These are phyloP conservation scores for Avena sativa DNA, from an alignment of 176 grass and related monocot species.

Conservation along the genomic window DNA sequence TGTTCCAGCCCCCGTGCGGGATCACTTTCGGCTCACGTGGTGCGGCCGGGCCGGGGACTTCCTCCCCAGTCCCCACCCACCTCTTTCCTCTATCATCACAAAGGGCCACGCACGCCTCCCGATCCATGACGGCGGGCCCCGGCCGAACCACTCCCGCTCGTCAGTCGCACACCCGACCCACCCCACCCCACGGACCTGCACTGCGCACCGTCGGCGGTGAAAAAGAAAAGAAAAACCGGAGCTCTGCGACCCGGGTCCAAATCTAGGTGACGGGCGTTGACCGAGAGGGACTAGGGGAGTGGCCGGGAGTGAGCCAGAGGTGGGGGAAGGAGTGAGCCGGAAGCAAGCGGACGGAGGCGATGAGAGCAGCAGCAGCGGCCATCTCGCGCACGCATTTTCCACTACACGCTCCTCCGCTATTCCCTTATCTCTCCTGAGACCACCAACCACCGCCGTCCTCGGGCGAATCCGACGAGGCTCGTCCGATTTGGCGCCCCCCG, in stretches of 20 bases:
- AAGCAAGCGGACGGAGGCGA: slow-evolving; percentile 41
- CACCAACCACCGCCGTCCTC: not conserved
- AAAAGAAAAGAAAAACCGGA: not conserved
- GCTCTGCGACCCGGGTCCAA: slow-evolving; percentile 55
- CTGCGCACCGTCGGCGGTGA: slow-evolving; percentile 28
- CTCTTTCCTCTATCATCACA: not conserved
- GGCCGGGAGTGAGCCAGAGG: slow-evolving; percentile 41
- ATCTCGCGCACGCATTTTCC: slow-evolving; percentile 65
- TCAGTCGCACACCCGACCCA: slow-evolving; percentile 23
- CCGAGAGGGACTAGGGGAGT: slow-evolving; percentile 38
- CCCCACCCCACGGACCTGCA: not conserved
- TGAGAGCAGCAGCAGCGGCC: slow-evolving; percentile 40
- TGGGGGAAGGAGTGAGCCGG: slow-evolving; percentile 33
- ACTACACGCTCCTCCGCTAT: slow-evolving; percentile 21
- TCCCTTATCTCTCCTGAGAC: slow-evolving; percentile 39
- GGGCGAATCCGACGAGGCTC: slow-evolving; percentile 22
- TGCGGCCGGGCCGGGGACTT: not conserved
- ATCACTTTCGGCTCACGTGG: slow-evolving; percentile 52
- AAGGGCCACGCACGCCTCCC: not conserved
- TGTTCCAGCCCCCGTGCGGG: slow-evolving; percentile 15
- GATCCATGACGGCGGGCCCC: slow-evolving; percentile 34
- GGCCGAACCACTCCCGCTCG: slow-evolving; percentile 18
- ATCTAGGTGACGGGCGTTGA: slow-evolving; percentile 72
- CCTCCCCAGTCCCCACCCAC: not conserved
- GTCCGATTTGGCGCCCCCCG: not conserved